Conservation (phyloP, 164 flowering plant genomes). For the Aristolochia contorta region DNA sequence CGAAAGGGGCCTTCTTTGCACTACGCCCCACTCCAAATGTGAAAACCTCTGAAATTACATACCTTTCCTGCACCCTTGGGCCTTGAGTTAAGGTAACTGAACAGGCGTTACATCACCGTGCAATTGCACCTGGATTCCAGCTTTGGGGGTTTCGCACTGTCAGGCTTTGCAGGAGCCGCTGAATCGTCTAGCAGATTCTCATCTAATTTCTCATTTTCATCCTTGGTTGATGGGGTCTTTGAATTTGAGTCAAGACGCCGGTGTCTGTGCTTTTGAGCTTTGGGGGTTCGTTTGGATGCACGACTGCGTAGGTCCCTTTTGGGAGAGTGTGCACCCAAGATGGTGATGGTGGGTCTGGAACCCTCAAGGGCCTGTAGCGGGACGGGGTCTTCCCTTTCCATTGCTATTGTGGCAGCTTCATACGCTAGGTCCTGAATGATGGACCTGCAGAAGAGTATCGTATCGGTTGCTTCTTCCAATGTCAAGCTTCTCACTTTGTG, state of each 20-base stretch:
- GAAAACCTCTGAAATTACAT: constrained; percentile 35
- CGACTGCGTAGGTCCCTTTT: constrained; percentile 30
- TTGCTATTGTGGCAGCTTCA: constrained; percentile 68
- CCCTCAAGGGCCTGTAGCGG: constrained; percentile 24
- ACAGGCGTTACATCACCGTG: constrained; percentile 52
- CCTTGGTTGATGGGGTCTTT: constrained; percentile 17
- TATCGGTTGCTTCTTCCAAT: constrained; percentile 88
- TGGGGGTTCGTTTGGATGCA: constrained; percentile 35
- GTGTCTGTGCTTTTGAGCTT: constrained; percentile 45
- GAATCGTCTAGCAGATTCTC: constrained; percentile 11
- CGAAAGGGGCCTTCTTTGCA: constrained; percentile 18
- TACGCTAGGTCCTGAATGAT: constrained; percentile 75
- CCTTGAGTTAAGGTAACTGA: neutral
- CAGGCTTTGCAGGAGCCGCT: constrained; percentile 9
- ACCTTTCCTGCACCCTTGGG: neutral
- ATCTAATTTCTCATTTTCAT: constrained; percentile 1
- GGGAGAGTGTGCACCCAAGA: constrained; percentile 42
- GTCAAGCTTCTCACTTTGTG: constrained; percentile 55
- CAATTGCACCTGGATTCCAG: constrained; percentile 88
- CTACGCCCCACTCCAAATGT: constrained; percentile 15
- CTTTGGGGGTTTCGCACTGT: constrained; percentile 57
- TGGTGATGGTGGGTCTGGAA: constrained; percentile 45
- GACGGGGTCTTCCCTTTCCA: constrained; percentile 47
- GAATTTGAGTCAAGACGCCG: constrained; percentile 33
- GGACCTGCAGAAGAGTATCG: constrained; percentile 87